Evolutionary conservation across 2,329 filamentous ascomycete species (phyloP), one percentile per base, ranked within the genome.

Genomic region (Xylaria sp.): DNA sequence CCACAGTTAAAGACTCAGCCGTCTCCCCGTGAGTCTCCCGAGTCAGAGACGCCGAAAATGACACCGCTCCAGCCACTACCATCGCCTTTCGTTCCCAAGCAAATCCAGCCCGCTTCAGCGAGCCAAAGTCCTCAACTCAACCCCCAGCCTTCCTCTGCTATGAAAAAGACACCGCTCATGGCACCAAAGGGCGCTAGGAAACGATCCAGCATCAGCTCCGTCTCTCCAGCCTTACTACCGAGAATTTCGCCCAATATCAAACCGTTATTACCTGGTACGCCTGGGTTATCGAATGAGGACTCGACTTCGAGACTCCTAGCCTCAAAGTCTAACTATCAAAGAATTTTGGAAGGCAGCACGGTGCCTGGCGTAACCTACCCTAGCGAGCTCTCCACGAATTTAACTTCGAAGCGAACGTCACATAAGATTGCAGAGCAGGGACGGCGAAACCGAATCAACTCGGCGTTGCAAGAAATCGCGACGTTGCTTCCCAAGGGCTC

Each of bases 371-470:
- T 98, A 13, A 92, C 92, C 1, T 98, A 98, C 74, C 94, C 95
- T 0, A 93, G 92, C 74, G 93, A 94, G 60, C 85, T 99, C 50
- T 97, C 94, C 6, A 97, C 94, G 25, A 97, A 97, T 72, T 84
- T 99, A 29, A 98, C 94, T 0, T 97, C 94, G 2, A 99, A 99
- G 83, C 91, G 95, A 62, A 98, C 96, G 1, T 97, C 94, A 51
- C 96, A 99, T 83, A 99, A 99, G 81, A 93, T 99, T 73, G 96
- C 96, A 21, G 96, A 99, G 81, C 96, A 99, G 82, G 96, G 96
- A 6, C 90, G 96, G 57, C 87, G 96, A 68, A 98, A 99, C 78
- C 90, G 96, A 57, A 98, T 99, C 81, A 99, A 99, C 79, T 92
- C 91, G 63, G 96, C 96, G 0, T 84, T 99, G 25, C 93, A 95